Evolutionary conservation across 202 grass and related monocot species (phyloP), one percentile per base, ranked within the genome.

Genomic region (Miscanthus sacchariflorus): DNA sequence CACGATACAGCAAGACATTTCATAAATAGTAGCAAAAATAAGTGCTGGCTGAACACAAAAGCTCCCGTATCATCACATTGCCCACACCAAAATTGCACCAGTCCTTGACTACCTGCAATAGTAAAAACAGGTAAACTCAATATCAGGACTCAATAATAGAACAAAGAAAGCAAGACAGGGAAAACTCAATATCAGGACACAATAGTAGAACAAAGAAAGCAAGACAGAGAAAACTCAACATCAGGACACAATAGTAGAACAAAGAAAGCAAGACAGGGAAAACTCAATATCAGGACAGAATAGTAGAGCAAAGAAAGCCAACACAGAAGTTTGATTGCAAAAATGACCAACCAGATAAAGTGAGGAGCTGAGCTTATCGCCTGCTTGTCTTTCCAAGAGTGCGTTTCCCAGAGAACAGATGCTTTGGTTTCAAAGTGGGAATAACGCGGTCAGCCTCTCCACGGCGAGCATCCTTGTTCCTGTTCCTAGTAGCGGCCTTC

Each of bases 401-500:
- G 3, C 96, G 90, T 52, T 99, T 99, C 27, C 96, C 96, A 69
- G 96, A 95, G 78, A 93, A 96, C 44, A 99, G 86, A 86, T 99
- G 96, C 70, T 99, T 99, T n/a, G 94, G 96, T 70, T 89, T 99
- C 94, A 99, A 81, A 33, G 90, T 96, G 40, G 90, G 91, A 82
- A 99, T 96, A 33, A 96, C 94, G 23, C 96, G 93, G 50, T 99
- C 96, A 0, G 85, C 94, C 90, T 99, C 96, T 87, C 96, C 96
- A 71, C 90, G 87, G 27, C 92, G 86, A 83, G 94, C 96, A 18
- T 90, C 66, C 89, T 99, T 99, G 70, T 96, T 99, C 84, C 96
- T 93, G 8, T 86, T 63, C 91, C 28, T 95, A 21, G 89, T 90
- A 7, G 92, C 63, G 15, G 86, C 86, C 70, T 90, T 86, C 0